phyloP scores from a whole-genome alignment of 2,329 filamentous ascomycete genomes.

The Cercospora nicotianae region DNA sequence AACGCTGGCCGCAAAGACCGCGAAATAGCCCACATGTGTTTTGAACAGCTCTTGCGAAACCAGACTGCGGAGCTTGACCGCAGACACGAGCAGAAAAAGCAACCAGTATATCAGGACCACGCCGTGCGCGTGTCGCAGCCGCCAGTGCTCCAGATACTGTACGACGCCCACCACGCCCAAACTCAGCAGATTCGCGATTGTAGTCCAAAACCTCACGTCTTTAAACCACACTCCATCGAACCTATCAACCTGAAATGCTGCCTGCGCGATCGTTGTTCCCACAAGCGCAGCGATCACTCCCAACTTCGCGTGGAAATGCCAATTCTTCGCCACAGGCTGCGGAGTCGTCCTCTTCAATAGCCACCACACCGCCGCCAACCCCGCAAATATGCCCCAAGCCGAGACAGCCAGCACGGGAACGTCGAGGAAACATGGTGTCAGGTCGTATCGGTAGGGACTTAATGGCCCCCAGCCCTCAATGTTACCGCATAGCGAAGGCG shows the following conservation, averaged over 20 bases:
- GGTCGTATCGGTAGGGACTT: conserved; percentile 83
- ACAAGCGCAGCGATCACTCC: conserved; percentile 67
- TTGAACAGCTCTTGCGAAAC: conserved; percentile 73
- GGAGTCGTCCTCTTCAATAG: conserved; percentile 69
- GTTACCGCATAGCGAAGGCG: conserved; percentile 80
- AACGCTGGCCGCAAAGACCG: conserved; percentile 70
- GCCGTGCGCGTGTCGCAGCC: conserved; percentile 80
- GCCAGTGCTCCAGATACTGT: conserved; percentile 83
- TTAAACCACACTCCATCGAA: conserved; percentile 69
- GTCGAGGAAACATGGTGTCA: conserved; percentile 97
- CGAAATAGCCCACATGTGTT: conserved; percentile 70
- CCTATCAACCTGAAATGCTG: conserved; percentile 71
- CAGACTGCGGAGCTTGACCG: conserved; percentile 82
- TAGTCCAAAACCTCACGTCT: conserved; percentile 86
- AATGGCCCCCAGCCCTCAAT: conserved; percentile 93
- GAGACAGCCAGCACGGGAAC: conserved; percentile 74
- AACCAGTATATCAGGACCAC: conserved; percentile 93
- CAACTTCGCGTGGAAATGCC: conserved; percentile 92
- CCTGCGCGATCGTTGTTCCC: conserved; percentile 68
- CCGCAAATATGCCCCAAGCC: conserved; percentile 77
- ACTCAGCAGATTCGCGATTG: conserved; percentile 68
- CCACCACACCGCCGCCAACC: conserved; percentile 76
- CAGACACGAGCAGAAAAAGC: conserved; percentile 73
- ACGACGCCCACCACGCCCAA: conserved; percentile 72
- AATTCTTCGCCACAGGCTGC: conserved; percentile 72